Conservation (phyloP, 306 rosid genomes). For the Trifolium pratense region DNA sequence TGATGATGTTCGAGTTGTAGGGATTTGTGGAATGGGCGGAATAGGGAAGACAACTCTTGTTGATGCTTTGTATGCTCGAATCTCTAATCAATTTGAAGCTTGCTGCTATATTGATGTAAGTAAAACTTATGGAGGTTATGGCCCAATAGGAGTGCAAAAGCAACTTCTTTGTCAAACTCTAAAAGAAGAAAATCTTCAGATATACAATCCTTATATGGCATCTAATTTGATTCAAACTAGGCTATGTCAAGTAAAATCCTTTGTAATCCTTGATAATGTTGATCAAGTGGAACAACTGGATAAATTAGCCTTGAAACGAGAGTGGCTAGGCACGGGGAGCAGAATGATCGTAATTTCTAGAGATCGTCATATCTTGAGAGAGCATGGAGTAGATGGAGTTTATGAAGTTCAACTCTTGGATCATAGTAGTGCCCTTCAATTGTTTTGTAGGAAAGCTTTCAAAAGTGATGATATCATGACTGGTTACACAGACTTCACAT, state of each 20-base stretch:
- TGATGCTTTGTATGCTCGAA: slow-evolving; percentile 1
- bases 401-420: slow-evolving; percentile 22
- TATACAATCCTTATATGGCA: not conserved
- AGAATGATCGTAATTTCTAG: slow-evolving; percentile 28
- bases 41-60: slow-evolving; percentile 20
- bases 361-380: slow-evolving; percentile 14
- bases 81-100: slow-evolving; percentile 21
- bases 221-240: not conserved
- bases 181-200: not conserved
- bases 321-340: slow-evolving; percentile 30
- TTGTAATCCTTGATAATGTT: slow-evolving; percentile 34
- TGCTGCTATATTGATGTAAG: slow-evolving; percentile 12
- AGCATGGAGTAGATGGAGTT: slow-evolving; percentile 7
- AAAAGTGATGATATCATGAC: not conserved
- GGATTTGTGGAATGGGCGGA: slow-evolving; percentile 25
- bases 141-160: not conserved
- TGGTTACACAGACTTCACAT: not conserved
- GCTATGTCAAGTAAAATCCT: not conserved
- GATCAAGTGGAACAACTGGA: not conserved
- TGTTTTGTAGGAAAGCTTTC: slow-evolving; percentile 40
- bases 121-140: not conserved
- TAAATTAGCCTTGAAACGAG: not conserved
- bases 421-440: not conserved
- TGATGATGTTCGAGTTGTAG: slow-evolving; percentile 20
- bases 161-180: slow-evolving; percentile 22